phyloP scores from a whole-genome alignment of 192 early-diverging fungal genomes.

The Gigaspora rosea region DNA sequence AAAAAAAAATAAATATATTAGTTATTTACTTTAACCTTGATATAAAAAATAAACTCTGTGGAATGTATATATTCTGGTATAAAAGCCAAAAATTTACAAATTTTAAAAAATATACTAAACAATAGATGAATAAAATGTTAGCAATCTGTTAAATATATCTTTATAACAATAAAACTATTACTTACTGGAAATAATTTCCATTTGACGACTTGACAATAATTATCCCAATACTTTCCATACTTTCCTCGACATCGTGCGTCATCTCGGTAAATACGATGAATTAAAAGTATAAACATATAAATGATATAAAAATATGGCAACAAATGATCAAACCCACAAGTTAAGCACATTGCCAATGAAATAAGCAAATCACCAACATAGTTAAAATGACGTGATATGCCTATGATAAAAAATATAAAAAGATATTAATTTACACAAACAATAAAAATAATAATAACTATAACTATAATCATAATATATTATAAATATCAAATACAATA shows the following conservation, averaged over 20 bases:
- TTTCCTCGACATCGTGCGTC: slow-evolving; percentile 72
- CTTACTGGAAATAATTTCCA: slow-evolving; percentile 35
- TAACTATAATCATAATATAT: slow-evolving; percentile 20
- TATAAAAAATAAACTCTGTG: no score
- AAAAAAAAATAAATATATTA: no score
- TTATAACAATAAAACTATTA: not conserved
- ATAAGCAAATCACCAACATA: slow-evolving; percentile 79
- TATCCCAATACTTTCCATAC: slow-evolving; percentile 82
- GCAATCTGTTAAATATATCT: not conserved
- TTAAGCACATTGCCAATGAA: slow-evolving; percentile 70
- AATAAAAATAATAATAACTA: not conserved
- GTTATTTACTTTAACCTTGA: no score
- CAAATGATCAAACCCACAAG: slow-evolving; percentile 66
- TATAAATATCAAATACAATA: slow-evolving; percentile 24
- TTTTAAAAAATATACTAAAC: no score
- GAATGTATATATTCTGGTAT: no score
- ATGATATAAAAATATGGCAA: slow-evolving; percentile 81
- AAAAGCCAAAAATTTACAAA: no score
- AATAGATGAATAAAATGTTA: not conserved
- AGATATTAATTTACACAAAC: not conserved
- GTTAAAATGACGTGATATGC: slow-evolving; percentile 79
- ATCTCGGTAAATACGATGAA: slow-evolving; percentile 71
- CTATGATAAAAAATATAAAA: slow-evolving; percentile 16
- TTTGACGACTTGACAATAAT: slow-evolving; percentile 54
- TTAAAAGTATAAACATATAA: slow-evolving; percentile 74